These are phyloP conservation scores for Zygnema cylindricum DNA, from an alignment of 139 green algal species.

Conservation along the genomic window DNA sequence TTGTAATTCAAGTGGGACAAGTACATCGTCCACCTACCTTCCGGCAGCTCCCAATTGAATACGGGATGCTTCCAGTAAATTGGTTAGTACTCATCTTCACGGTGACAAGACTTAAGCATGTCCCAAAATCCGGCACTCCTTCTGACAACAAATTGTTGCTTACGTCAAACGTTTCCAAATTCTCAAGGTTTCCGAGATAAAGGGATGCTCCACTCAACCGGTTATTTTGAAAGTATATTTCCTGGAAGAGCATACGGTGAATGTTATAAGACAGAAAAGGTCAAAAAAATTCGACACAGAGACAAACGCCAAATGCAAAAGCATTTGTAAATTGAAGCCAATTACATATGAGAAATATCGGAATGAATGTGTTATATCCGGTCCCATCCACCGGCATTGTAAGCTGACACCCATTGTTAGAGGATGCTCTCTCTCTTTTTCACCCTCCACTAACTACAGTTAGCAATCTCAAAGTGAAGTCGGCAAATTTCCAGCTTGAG, in stretches of 20 bases:
- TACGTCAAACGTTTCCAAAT: slow-evolving; percentile 4
- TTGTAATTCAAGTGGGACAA: too few relatives aligned
- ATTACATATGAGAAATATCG: too few relatives aligned
- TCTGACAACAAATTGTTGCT: neutral
- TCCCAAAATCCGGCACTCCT: neutral
- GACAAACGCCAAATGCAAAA: too few relatives aligned
- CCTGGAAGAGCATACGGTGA: neutral
- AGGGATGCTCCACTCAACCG: neutral
- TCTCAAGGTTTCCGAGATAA: neutral
- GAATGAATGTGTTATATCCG: too few relatives aligned
- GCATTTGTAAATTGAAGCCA: too few relatives aligned
- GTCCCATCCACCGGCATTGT: too few relatives aligned
- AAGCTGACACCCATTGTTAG: too few relatives aligned
- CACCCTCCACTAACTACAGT: neutral
- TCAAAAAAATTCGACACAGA: neutral
- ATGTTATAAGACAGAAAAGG: neutral
- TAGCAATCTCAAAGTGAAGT: neutral
- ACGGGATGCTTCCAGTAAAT: neutral
- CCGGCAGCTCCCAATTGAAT: neutral
- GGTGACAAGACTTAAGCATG: neutral
- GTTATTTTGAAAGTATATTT: neutral
- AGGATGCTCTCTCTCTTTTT: neutral
- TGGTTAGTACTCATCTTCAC: neutral
- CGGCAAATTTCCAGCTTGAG: neutral
- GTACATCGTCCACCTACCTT: neutral